phyloP scores from a whole-genome alignment of 495 filamentous ascomycete species.

The Penicillium canariense region DNA sequence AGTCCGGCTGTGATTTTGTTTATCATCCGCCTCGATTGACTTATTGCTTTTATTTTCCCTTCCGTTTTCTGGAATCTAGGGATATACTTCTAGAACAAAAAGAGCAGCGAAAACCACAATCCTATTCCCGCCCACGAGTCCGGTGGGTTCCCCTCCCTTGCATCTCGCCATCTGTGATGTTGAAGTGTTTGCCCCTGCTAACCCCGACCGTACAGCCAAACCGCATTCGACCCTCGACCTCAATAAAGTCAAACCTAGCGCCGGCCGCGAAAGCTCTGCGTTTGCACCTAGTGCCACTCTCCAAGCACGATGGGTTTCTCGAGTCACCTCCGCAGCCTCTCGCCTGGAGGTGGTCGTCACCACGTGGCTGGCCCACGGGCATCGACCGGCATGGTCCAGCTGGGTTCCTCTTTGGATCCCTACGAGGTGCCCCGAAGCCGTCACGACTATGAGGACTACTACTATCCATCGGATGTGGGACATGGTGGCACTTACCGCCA shows the following conservation, averaged over 20 bases:
- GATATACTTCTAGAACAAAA: conserved; percentile 1
- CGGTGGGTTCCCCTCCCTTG: neutral
- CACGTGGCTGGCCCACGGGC: conserved; percentile 42
- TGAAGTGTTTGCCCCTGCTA: neutral
- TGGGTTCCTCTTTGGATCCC: conserved; percentile 37
- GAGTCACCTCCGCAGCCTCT: conserved; percentile 25
- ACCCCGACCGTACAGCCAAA: conserved; percentile 1
- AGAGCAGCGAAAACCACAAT: neutral
- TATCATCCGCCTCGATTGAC: neutral
- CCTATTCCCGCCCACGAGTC: neutral
- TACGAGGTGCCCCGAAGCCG: conserved; percentile 29
- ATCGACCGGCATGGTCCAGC: conserved; percentile 47
- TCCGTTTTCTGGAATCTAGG: neutral
- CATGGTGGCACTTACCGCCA: conserved; percentile 32
- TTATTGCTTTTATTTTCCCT: neutral
- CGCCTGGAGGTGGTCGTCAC: conserved; percentile 34
- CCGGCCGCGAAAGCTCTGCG: neutral
- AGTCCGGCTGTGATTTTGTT: neutral
- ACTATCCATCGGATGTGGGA: conserved; percentile 37
- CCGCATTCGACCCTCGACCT: neutral
- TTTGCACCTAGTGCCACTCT: neutral
- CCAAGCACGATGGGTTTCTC: conserved; percentile 16
- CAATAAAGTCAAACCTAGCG: neutral
- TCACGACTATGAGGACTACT: conserved; percentile 34
- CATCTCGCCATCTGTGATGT: neutral